Evolutionary conservation across 1,139 yeast genomes (phyloP).

Genomic region (Magnusiomyces paraingens): DNA sequence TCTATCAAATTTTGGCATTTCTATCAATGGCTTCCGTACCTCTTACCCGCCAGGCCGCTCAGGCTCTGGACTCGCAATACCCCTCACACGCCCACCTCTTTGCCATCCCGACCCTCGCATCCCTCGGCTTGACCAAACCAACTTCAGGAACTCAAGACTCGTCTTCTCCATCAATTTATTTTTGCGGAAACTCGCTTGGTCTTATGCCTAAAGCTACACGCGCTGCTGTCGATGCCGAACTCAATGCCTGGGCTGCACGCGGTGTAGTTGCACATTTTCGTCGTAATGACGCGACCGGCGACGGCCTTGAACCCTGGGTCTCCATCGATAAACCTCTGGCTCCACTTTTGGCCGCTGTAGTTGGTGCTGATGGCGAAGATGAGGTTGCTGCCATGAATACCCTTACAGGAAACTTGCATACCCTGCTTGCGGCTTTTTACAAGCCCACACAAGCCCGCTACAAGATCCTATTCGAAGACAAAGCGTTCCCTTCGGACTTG

Average conservation of each 20-base stretch:
- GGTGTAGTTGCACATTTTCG: constrained; percentile 84
- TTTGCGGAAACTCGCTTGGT: constrained; percentile 91
- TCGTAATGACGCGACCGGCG: constrained; percentile 38
- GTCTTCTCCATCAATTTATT: constrained; percentile 39
- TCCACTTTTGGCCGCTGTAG: constrained; percentile 61
- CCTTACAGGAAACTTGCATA: constrained; percentile 72
- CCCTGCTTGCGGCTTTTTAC: constrained; percentile 68
- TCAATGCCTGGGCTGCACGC: constrained; percentile 71
- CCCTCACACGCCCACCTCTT: constrained; percentile 42
- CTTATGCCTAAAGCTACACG: constrained; percentile 69
- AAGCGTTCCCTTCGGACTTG: constrained; percentile 88
- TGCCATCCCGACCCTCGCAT: constrained; percentile 51
- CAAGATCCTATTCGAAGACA: constrained; percentile 76
- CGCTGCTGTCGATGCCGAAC: constrained; percentile 53
- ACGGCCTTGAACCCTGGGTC: constrained; percentile 57
- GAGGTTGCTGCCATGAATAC: constrained; percentile 91
- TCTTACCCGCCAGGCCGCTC: constrained; percentile 20
- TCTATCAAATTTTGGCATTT: too few species aligned
- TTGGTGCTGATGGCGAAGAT: constrained; percentile 53
- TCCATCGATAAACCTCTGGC: constrained; percentile 72
- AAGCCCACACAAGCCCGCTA: constrained; percentile 48
- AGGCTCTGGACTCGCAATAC: constrained; percentile 34
- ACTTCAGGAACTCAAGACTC: neutral
- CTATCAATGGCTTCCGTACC: too few species aligned
- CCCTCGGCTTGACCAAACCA: constrained; percentile 42